These are phyloP conservation scores for Piper longum DNA, from an alignment of 164 flowering plant genomes.

Conservation along the genomic window DNA sequence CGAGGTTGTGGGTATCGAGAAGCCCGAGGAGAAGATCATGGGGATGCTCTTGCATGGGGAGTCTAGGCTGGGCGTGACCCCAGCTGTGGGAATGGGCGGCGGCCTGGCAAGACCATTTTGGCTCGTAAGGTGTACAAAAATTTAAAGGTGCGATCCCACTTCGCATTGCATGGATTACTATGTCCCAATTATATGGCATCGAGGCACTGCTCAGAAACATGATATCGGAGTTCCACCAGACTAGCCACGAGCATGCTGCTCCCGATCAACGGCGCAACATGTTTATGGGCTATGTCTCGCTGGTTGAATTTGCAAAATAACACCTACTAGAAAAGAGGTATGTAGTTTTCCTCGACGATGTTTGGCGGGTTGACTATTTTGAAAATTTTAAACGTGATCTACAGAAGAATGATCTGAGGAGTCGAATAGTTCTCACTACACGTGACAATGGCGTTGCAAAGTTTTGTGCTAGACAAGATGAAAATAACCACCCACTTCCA, in stretches of 20 bases:
- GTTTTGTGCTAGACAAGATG: not conserved
- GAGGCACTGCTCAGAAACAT: not conserved
- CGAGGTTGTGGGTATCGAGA: not conserved
- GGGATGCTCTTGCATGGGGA: not conserved
- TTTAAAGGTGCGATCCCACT: not conserved
- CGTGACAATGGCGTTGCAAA: not conserved
- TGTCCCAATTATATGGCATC: not conserved
- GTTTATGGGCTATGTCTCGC: not conserved
- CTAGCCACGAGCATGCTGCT: not conserved
- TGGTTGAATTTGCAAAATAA: not conserved
- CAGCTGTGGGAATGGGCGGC: not conserved
- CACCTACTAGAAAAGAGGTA: not conserved
- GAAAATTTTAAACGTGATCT: not conserved
- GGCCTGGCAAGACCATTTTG: not conserved
- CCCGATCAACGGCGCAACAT: not conserved
- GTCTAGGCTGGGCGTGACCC: not conserved
- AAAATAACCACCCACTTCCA: not conserved
- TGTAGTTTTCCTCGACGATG: not conserved
- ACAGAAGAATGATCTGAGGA: not conserved
- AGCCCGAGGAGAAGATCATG: not conserved
- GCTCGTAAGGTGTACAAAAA: not conserved
- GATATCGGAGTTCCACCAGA: not conserved
- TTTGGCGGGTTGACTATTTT: not conserved
- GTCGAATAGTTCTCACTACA: not conserved
- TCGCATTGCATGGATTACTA: not conserved